Percentiles rank a stretch among this genome's conserved stretches.
Evolutionary conservation across 805 yeast species (phyloP).

Genomic region (Ogataea trehalophila): DNA sequence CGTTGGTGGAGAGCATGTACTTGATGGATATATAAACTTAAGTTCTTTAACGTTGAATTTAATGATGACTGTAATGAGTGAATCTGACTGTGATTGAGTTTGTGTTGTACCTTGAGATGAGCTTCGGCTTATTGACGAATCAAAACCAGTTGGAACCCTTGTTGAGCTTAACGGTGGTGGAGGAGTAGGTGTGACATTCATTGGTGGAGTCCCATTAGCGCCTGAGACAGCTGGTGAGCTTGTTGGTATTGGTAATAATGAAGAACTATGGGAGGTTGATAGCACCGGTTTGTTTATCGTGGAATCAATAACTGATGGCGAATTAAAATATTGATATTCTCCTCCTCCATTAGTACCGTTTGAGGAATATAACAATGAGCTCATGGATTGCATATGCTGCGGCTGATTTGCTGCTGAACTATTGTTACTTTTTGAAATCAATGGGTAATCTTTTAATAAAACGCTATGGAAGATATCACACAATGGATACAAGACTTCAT

Average conservation of each 20-base stretch:
- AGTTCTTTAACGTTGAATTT: slow-evolving; percentile 51
- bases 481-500: slow-evolving; percentile 55
- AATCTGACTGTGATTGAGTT: slow-evolving; percentile 18
- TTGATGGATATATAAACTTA: slow-evolving; percentile 59
- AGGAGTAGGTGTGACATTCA: slow-evolving; percentile 1
- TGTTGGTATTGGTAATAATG: slow-evolving; percentile 4
- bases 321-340: slow-evolving; percentile 4
- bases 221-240: slow-evolving; percentile 4
- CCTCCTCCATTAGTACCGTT: not conserved
- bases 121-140: not conserved
- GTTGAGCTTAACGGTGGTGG: slow-evolving; percentile 6
- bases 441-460: slow-evolving; percentile 60
- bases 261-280: slow-evolving; percentile 3
- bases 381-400: slow-evolving; percentile 1
- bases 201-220: not conserved
- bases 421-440: slow-evolving; percentile 37
- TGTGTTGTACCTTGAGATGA: not conserved
- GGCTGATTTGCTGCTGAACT: not conserved
- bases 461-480: slow-evolving; percentile 64
- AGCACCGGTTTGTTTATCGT: slow-evolving; percentile 13
- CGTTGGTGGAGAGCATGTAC: slow-evolving; percentile 76
- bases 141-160: not conserved
- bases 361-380: slow-evolving; percentile 4
- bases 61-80: slow-evolving; percentile 35
- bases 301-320: slow-evolving; percentile 13